phyloP scores from a whole-genome alignment of 768 basidiomycete genomes.

The Rhodotorula toruloides region DNA sequence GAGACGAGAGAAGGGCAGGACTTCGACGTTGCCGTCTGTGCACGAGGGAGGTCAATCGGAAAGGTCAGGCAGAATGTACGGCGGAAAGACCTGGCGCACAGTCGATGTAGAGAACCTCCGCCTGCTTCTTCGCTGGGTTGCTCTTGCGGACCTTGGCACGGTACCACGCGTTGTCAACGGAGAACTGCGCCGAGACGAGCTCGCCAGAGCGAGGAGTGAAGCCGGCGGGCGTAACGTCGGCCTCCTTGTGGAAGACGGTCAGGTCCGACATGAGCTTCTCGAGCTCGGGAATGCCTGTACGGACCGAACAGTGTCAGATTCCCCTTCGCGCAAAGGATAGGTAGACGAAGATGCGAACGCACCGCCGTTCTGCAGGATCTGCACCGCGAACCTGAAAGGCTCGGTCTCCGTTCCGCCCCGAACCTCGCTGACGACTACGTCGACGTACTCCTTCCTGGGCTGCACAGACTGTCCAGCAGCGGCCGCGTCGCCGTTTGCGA shows the following conservation, averaged over 20 bases:
- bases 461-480: conserved; percentile 54
- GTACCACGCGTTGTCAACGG: conserved; percentile 81
- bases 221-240: conserved; percentile 57
- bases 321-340: not conserved
- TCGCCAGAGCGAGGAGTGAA: conserved; percentile 81
- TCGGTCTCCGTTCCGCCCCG: conserved; percentile 58
- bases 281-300: conserved; percentile 80
- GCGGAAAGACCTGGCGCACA: conserved; percentile 27
- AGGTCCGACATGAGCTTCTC: conserved; percentile 95
- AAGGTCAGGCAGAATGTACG: not conserved
- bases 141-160: conserved; percentile 81
- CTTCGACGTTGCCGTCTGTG: conserved; percentile 80
- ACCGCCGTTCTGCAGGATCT: conserved; percentile 88
- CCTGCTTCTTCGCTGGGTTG: conserved; percentile 86
- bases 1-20: conserved; percentile 65
- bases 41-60: conserved; percentile 51
- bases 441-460: conserved; percentile 68
- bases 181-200: conserved; percentile 89
- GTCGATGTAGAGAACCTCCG: conserved; percentile 84
- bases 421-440: conserved; percentile 86
- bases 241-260: conserved; percentile 71
- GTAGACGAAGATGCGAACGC: conserved; percentile 28
- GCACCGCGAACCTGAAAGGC: conserved; percentile 78
- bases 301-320: not conserved
- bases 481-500: conserved; percentile 40